Evolutionary conservation across 148 eudicot genomes (phyloP), one percentile per base, ranked within the genome.

Genomic region (Nepenthes mirabilis): DNA sequence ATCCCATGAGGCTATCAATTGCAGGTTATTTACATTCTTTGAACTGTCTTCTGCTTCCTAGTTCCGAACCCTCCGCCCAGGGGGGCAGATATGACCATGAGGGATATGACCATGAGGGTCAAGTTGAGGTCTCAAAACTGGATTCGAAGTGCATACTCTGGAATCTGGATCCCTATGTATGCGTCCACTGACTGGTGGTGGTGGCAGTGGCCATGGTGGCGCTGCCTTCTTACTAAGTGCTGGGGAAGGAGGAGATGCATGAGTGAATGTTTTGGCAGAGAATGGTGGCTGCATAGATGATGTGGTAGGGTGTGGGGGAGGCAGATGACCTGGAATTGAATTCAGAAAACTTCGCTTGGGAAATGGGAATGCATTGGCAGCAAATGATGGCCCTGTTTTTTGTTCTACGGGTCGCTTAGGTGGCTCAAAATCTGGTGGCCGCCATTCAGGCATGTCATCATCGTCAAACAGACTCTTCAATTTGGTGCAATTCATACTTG

Each of bases 361-460:
- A 52, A n/a, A 35, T 37, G 68, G 43, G 13, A 78, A 37, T 57
- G 57, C 60, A 40, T 55, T 55, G 23, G 50, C 14, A 45, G 65
- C 50, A 59, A 71, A 36, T 35, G 75, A 57, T 12, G 65, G 63
- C 54, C 60, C 67, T 1, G 47, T 34, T 48, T 50, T 61, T 79
- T 58, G 67, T 43, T 52, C 62, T n/a, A 56, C 34, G 43, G 72
- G 56, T 51, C 62, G 74, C 58, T 35, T 65, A n/a, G 57, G 66
- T 34, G 57, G 71, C 61, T 57, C 23, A 43, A 62, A 64, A 62
- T 59, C 73, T 10, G 95, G 83, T 9, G 95, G 95, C 47, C 76
- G 64, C 95, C 95, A 87, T 63, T 87, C 95, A 2, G 95, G 95
- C 80, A 87, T 87, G 69, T 87, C 95, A 49, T 87, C 88, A 70